Evolutionary conservation across 2,329 filamentous ascomycete genomes (phyloP).

Genomic region (Colletotrichum australisinense): DNA sequence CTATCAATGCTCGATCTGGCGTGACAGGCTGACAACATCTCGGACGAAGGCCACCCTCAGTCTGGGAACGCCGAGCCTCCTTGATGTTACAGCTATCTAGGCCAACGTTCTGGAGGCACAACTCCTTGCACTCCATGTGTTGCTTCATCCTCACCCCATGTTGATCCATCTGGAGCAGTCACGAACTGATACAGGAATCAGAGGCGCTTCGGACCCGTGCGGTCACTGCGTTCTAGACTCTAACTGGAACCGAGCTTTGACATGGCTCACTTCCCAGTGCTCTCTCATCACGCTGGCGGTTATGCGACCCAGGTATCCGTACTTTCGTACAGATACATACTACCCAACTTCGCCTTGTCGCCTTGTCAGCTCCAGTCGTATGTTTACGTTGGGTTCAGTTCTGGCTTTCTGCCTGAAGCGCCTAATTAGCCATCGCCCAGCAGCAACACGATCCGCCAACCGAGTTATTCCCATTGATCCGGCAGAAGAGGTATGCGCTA

Average conservation of each 20-base stretch:
- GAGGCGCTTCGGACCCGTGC: conserved; percentile 10
- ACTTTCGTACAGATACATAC: neutral
- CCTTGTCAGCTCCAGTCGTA: neutral
- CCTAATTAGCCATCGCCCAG: neutral
- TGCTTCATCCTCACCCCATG: conserved; percentile 25
- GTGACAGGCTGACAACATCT: conserved; percentile 1
- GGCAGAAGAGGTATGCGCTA: neutral
- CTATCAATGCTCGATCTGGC: conserved; percentile 1
- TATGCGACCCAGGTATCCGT: neutral
- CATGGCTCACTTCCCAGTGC: conserved; percentile 21
- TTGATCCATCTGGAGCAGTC: neutral
- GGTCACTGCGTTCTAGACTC: conserved; percentile 21
- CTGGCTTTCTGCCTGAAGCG: neutral
- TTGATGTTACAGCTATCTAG: neutral
- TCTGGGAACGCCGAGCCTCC: conserved; percentile 27
- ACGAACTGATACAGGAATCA: neutral
- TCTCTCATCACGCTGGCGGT: conserved; percentile 1
- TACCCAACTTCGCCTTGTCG: neutral
- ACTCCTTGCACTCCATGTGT: conserved; percentile 14
- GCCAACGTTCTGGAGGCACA: neutral
- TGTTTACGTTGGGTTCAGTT: neutral
- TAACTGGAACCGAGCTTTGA: conserved; percentile 11
- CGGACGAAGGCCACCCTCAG: conserved; percentile 4
- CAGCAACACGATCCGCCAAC: neutral
- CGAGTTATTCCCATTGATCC: neutral